These are phyloP conservation scores for Gossypium gossypioides DNA, from an alignment of 441 rosid species.

Conservation along the genomic window DNA sequence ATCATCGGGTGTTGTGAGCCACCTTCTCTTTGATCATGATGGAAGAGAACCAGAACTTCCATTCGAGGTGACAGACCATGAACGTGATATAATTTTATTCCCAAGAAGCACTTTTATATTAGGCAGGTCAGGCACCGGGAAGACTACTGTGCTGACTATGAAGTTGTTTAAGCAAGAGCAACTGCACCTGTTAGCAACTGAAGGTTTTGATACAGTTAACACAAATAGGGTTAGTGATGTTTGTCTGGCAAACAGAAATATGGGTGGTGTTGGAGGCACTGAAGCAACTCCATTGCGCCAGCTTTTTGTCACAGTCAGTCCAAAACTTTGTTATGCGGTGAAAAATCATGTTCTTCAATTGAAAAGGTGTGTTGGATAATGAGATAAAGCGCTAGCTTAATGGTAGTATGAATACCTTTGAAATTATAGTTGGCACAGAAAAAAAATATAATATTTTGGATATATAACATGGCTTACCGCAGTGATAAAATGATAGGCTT, in stretches of 20 bases:
- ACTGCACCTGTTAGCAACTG: slow-evolving; percentile 16
- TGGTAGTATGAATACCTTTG: not conserved
- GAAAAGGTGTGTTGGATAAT: slow-evolving; percentile 31
- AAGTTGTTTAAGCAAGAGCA: slow-evolving; percentile 39
- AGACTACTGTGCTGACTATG: slow-evolving; percentile 41
- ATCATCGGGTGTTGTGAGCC: slow-evolving; percentile 26
- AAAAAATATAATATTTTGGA: not conserved
- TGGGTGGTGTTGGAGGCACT: slow-evolving; percentile 9
- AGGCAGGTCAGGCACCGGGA: slow-evolving; percentile 59
- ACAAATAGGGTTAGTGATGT: not conserved
- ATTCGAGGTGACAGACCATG: slow-evolving; percentile 37
- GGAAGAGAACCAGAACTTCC: slow-evolving; percentile 41
- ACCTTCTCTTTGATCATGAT: slow-evolving; percentile 31
- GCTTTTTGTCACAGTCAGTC: slow-evolving; percentile 44
- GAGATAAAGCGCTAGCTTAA: not conserved
- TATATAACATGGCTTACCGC: not conserved
- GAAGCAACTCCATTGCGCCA: slow-evolving; percentile 23
- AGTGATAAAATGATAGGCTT: not conserved
- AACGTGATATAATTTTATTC: slow-evolving; percentile 26
- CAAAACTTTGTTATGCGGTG: slow-evolving; percentile 39
- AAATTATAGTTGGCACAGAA: not conserved
- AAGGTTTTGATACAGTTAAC: slow-evolving; percentile 18
- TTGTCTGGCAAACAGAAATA: not conserved
- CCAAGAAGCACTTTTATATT: slow-evolving; percentile 33
- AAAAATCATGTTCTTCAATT: slow-evolving; percentile 33